These are phyloP conservation scores for Myrmaecium sp. DNA, from an alignment of 2,329 filamentous ascomycete genomes.

Conservation along the genomic window DNA sequence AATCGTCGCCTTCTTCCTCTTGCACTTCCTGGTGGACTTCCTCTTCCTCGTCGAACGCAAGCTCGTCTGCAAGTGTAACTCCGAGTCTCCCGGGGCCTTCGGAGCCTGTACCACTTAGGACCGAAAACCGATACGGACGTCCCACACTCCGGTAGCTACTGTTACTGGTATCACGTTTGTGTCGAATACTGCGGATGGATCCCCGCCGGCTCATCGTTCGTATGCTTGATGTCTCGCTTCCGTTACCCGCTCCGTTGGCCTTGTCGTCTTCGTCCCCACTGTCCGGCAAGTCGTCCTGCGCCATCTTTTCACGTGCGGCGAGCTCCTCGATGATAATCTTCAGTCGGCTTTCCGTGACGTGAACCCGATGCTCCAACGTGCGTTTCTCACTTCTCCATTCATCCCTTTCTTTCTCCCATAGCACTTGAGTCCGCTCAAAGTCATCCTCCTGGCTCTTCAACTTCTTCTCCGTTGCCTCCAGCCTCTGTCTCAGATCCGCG, in stretches of 20 bases:
- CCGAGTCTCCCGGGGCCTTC: conserved; percentile 39
- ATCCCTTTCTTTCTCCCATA: conserved; percentile 75
- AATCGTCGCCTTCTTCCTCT: conserved; percentile 29
- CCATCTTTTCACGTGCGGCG: conserved; percentile 43
- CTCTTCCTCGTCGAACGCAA: conserved; percentile 72
- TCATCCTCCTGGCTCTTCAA: conserved; percentile 69
- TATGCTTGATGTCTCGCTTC: conserved; percentile 55
- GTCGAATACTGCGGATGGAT: conserved; percentile 19
- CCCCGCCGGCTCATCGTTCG: conserved; percentile 38
- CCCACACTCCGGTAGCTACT: conserved; percentile 33
- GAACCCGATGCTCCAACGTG: conserved; percentile 65
- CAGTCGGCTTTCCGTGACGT: conserved; percentile 76
- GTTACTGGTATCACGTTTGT: conserved; percentile 41
- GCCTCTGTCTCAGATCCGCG: conserved; percentile 54
- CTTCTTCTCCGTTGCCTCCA: conserved; percentile 66
- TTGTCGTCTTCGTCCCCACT: conserved; percentile 47
- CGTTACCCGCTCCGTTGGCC: conserved; percentile 38
- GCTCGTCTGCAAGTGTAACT: conserved; percentile 76
- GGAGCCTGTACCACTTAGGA: conserved; percentile 40
- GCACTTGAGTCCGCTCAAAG: conserved; percentile 54
- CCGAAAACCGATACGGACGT: conserved; percentile 52
- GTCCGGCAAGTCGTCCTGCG: conserved; percentile 24
- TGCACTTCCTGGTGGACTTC: too few relatives aligned
- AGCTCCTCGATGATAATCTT: conserved; percentile 78
- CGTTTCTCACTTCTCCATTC: conserved; percentile 72